These are phyloP conservation scores for Vigna trinervia DNA, from an alignment of 306 rosid genomes.

Conservation along the genomic window DNA sequence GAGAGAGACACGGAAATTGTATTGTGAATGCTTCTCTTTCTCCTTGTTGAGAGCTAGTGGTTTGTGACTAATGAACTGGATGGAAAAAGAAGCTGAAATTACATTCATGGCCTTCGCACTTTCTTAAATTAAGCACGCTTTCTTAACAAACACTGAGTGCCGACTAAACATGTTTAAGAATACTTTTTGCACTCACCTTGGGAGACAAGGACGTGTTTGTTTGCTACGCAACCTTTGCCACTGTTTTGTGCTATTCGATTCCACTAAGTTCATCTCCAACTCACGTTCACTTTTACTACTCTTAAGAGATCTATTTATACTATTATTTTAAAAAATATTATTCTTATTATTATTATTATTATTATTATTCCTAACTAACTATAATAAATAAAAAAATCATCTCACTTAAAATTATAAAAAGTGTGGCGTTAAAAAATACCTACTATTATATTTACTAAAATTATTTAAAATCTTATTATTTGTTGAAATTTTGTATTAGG, in stretches of 20 bases:
- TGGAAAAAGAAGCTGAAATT: not conserved
- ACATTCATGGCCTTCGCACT: not conserved
- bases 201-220: constrained; percentile 26
- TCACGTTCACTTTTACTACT: too few species aligned
- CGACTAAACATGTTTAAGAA: not conserved
- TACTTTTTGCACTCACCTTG: not conserved
- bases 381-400: too few species aligned
- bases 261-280: too few species aligned
- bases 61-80: not conserved
- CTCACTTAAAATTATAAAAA: too few species aligned
- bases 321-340: too few species aligned
- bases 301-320: too few species aligned
- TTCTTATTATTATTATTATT: too few species aligned
- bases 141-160: not conserved
- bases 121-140: not conserved
- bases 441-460: too few species aligned
- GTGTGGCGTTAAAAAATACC: too few species aligned
- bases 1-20: not conserved
- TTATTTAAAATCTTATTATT: too few species aligned
- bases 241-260: not conserved
- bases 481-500: not conserved
- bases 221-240: not conserved
- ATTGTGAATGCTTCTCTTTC: not conserved
- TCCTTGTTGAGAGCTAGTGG: not conserved
- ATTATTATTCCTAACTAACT: too few species aligned